Percentiles rank a stretch among this genome's conserved stretches.
Evolutionary conservation across 805 yeast species (phyloP).

Genomic region (Metschnikowia reukaufii): DNA sequence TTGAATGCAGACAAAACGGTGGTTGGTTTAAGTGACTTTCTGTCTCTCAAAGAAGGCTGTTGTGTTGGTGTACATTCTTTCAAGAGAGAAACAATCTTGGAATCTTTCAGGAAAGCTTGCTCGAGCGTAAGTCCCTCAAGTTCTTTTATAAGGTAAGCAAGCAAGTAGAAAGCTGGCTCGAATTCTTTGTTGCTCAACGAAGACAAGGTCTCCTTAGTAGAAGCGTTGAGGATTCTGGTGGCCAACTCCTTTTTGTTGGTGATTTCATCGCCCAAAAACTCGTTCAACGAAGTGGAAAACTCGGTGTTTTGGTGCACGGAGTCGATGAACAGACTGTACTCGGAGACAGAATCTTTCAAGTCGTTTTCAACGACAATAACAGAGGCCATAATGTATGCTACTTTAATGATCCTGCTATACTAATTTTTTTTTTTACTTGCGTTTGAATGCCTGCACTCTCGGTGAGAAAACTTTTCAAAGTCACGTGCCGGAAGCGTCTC

Average conservation of each 20-base stretch:
- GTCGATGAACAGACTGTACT: slow-evolving; percentile 41
- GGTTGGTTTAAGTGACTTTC: slow-evolving; percentile 42
- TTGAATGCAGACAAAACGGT: slow-evolving; percentile 42
- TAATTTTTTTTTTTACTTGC: slow-evolving; percentile 5
- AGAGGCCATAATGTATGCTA: slow-evolving; percentile 34
- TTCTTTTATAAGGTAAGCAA: slow-evolving; percentile 35
- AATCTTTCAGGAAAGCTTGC: slow-evolving; percentile 26
- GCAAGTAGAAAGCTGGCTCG: slow-evolving; percentile 45
- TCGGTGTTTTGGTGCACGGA: slow-evolving; percentile 28
- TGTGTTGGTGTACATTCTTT: slow-evolving; percentile 34
- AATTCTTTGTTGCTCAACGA: slow-evolving; percentile 44
- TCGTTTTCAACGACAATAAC: slow-evolving; percentile 46
- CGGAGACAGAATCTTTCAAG: slow-evolving; percentile 40
- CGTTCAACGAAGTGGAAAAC: slow-evolving; percentile 28
- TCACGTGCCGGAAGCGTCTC: slow-evolving; percentile 18
- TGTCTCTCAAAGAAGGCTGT: slow-evolving; percentile 44
- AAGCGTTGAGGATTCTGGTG: slow-evolving; percentile 27
- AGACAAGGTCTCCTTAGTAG: slow-evolving; percentile 30
- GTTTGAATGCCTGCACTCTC: slow-evolving; percentile 10
- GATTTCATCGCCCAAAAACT: slow-evolving; percentile 26
- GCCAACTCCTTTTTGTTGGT: slow-evolving; percentile 31
- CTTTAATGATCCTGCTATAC: neutral
- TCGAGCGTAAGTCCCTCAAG: slow-evolving; percentile 28
- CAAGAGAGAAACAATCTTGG: slow-evolving; percentile 29
- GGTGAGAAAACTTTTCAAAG: slow-evolving; percentile 21